A percentile compares a stretch with the other conserved stretches of the same genome.
Evolutionary conservation across 2,329 filamentous ascomycete genomes (phyloP).

Genomic region (Cladophialophora carrionii): DNA sequence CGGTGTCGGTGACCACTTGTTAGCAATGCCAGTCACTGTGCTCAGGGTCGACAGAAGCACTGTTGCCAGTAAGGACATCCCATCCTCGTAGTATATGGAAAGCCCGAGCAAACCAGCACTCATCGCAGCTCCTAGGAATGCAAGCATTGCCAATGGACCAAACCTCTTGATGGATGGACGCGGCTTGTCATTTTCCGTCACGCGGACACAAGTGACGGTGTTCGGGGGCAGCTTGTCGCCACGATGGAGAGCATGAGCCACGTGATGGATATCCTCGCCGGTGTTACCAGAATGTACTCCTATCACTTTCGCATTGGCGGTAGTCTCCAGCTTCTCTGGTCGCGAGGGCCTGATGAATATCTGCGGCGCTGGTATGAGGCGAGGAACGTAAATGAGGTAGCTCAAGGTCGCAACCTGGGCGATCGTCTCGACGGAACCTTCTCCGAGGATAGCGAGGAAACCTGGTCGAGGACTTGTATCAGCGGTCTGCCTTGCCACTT

Average conservation of each 20-base stretch:
- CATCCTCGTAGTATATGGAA: conserved; percentile 53
- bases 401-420: conserved; percentile 57
- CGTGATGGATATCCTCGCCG: conserved; percentile 53
- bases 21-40: conserved; percentile 54
- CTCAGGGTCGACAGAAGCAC: conserved; percentile 54
- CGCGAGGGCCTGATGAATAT: conserved; percentile 53
- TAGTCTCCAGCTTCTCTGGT: conserved; percentile 49
- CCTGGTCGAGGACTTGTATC: conserved; percentile 23
- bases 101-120: conserved; percentile 50
- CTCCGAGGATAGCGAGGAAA: conserved; percentile 58
- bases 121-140: conserved; percentile 51
- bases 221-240: conserved; percentile 44
- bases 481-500: conserved; percentile 1
- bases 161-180: conserved; percentile 50
- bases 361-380: conserved; percentile 56
- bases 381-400: conserved; percentile 54
- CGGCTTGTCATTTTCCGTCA: conserved; percentile 42
- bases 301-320: conserved; percentile 47
- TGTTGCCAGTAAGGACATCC: conserved; percentile 55
- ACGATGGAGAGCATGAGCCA: conserved; percentile 49
- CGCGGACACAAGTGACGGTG: conserved; percentile 48
- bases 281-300: conserved; percentile 55
- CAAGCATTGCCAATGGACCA: conserved; percentile 52
- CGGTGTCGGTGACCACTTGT: conserved; percentile 54
- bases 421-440: conserved; percentile 55